Conservation (phyloP, 73 alveolate species). For the Strombidium stylifer region DNA sequence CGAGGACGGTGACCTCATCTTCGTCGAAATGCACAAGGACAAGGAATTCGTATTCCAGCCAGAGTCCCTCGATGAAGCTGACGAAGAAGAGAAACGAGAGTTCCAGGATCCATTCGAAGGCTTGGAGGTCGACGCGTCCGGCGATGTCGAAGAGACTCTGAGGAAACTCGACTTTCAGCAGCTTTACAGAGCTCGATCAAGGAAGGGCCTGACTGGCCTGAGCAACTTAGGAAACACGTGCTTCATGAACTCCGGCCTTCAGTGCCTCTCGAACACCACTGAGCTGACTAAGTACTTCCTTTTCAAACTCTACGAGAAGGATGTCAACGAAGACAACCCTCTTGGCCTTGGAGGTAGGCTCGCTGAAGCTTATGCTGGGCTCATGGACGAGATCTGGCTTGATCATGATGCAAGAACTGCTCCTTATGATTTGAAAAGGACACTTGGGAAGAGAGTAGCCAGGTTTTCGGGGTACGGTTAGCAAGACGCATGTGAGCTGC, state of each 20-base stretch:
- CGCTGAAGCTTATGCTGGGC: slow-evolving; percentile 89
- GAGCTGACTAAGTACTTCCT: slow-evolving; percentile 89
- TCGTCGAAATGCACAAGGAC: too few relatives aligned
- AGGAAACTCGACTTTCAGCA: too few relatives aligned
- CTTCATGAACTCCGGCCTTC: slow-evolving; percentile 95
- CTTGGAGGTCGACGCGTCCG: too few relatives aligned
- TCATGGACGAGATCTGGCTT: slow-evolving; percentile 84
- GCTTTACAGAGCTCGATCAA: slow-evolving; percentile 48
- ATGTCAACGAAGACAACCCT: slow-evolving; percentile 87
- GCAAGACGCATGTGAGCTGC: slow-evolving; percentile 87
- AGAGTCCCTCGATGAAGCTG: too few relatives aligned
- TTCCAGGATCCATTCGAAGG: too few relatives aligned
- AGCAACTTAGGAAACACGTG: slow-evolving; percentile 97
- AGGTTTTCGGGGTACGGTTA: slow-evolving; percentile 77
- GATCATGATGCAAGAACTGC: slow-evolving; percentile 56
- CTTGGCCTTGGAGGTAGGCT: slow-evolving; percentile 94
- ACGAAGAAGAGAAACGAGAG: too few relatives aligned
- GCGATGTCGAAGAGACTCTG: too few relatives aligned
- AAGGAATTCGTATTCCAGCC: too few relatives aligned
- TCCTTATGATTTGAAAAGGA: slow-evolving; percentile 66
- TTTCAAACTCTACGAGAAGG: slow-evolving; percentile 60
- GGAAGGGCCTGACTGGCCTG: slow-evolving; percentile 88
- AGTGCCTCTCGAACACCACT: slow-evolving; percentile 84
- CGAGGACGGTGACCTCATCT: too few relatives aligned
- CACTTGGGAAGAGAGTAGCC: slow-evolving; percentile 68